Evolutionary conservation across 345 rosid species (phyloP), one percentile per base, ranked within the genome.

Genomic region (Sapria himalayana): DNA sequence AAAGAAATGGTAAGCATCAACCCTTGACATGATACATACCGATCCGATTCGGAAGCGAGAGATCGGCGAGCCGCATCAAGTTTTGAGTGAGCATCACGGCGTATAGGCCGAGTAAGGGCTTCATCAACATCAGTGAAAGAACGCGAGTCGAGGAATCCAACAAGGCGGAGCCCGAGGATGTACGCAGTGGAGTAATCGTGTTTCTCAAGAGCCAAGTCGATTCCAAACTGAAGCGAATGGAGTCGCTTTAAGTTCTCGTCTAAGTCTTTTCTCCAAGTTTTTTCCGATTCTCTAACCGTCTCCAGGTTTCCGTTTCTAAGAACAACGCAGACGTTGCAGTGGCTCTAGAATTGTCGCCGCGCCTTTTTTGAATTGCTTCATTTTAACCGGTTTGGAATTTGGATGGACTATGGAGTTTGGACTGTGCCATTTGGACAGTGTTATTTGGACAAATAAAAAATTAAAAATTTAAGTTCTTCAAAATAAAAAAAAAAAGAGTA

Each of bases 101-200:
- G 81, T 32, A 81, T 78, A 2, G 92, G 89, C 29, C 55, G 66
- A 55, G 64, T 67, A 41, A 76, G 69, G 24, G 29, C 54, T 56
- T 71, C 74, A 19, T 81, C 94, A 1, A 21, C 40, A 6, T 72
- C 76, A 3, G 76, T 60, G 19, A 49, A 62, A 37, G 80, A 62
- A 37, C 55, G 73, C 17, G 94, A 86, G 57, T 78, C 92, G 41
- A 86, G 78, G 61, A 86, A 81, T 52, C 97, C 97, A 43, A 81
- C 52, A 44, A 86, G 97, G 2, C 77, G 78, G 49, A 81, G 94
- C 19, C 72, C 69, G 45, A 86, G 72, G 45, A 78, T 40, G 18
- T 66, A 71, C 13, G 93, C 89, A 4, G 94, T 41, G 9, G 80
- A 45, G 65, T 64, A 81, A 49, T 82, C 85, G 37, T 67, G 57